Evolutionary conservation across 768 basidiomycete species (phyloP), one percentile per base, ranked within the genome.

Genomic region (Amanita brunnescens): DNA sequence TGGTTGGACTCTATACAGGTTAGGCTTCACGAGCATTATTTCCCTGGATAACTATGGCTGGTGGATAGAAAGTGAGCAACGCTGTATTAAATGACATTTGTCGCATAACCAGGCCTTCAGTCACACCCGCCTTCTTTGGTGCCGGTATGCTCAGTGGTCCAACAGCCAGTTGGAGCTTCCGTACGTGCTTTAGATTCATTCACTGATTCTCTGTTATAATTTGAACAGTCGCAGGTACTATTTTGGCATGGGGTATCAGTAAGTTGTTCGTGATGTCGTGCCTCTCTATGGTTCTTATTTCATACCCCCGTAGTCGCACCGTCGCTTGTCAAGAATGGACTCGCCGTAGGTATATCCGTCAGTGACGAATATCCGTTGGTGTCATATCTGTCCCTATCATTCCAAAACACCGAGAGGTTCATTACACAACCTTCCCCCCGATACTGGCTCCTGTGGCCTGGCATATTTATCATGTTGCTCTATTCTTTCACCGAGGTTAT

Each of bases 361-460:
- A 66, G 68, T 62, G 57, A 69, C 46, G 62, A 75, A 54, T 67
- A 63, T 58, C 70, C 77, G 53, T 63, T 75, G 40, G 59, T 76
- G 20, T 71, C 73, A 10, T 76, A 78, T 61, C 51, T 60, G 24
- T 67, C 64, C 3, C 64, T 80, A 61, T 74, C 73, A 1, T 76
- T 80, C 62, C 53, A 58, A 1, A 71, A 80, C 49, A 71, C 73
- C 8, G 50, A 63, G 1, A 49, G 57, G 33, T 77, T 75, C 57
- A 54, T 72, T 52, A 62, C 66, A 21, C 54, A 55, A 0, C 78
- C 79, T 1, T 81, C 78, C 18, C 75, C 78, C 12, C 73, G 78
- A 23, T 80, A 80, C 63, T 81, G 80, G 81, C 67, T 81, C 43
- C 62, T 81, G 32, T 81, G 79, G 80, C 80, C 79, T 32, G 79